A percentile compares a stretch with the other conserved stretches of the same genome.
Evolutionary conservation across 2,329 filamentous ascomycete species (phyloP).

Genomic region (Trichoderma sp.): DNA sequence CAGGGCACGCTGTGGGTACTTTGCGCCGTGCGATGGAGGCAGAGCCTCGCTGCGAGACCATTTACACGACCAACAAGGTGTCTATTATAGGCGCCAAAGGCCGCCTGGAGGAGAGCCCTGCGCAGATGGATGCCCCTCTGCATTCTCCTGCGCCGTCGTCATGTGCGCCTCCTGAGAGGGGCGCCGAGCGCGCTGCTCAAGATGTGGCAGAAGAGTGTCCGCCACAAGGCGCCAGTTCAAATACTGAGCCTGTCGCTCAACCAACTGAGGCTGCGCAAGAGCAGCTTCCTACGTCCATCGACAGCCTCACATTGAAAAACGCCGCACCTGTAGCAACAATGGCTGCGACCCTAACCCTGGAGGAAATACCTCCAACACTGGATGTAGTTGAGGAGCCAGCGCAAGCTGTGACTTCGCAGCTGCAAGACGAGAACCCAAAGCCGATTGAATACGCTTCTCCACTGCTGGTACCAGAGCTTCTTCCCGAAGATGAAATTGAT

Average conservation of each 20-base stretch:
- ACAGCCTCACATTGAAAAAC: neutral
- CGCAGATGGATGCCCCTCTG: neutral
- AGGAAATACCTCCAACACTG: neutral
- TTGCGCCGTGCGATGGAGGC: neutral
- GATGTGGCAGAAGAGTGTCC: neutral
- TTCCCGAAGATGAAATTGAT: conserved; percentile 2
- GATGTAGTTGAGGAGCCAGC: neutral
- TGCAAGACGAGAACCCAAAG: neutral
- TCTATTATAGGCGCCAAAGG: neutral
- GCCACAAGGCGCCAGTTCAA: neutral
- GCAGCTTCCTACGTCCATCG: neutral
- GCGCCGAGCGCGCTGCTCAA: neutral
- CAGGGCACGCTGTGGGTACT: neutral
- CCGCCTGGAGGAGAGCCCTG: neutral
- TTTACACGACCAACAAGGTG: neutral
- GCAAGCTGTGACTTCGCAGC: neutral
- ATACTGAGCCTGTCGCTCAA: neutral
- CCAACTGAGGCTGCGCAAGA: neutral
- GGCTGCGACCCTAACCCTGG: neutral
- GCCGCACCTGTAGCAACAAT: neutral
- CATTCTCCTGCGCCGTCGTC: neutral
- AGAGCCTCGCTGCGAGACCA: neutral
- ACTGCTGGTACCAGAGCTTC: neutral
- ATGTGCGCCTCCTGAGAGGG: neutral
- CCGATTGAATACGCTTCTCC: neutral